phyloP scores from a whole-genome alignment of 805 yeast genomes.

The Wickerhamiella azymoides region DNA sequence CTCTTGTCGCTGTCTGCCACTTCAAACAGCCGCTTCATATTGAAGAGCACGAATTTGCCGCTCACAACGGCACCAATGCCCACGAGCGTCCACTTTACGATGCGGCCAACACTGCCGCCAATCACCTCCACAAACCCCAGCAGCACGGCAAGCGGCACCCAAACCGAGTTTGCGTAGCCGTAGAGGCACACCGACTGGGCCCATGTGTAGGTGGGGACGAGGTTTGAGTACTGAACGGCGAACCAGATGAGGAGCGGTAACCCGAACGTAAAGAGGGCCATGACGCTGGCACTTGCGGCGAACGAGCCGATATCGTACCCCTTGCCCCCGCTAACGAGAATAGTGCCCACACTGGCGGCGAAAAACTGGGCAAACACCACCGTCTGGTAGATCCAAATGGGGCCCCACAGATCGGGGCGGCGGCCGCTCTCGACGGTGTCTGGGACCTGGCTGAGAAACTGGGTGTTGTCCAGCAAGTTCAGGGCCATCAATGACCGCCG shows the following conservation, averaged over 20 bases:
- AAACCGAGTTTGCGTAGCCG: conserved; percentile 70
- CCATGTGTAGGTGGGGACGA: conserved; percentile 32
- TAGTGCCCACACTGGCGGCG: conserved; percentile 50
- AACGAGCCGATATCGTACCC: conserved; percentile 48
- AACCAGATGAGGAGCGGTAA: conserved; percentile 48
- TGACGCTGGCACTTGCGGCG: conserved; percentile 51
- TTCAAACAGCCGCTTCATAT: conserved; percentile 26
- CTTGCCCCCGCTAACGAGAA: conserved; percentile 33
- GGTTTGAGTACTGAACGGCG: conserved; percentile 40
- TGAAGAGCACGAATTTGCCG: conserved; percentile 39
- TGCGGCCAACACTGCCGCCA: conserved; percentile 27
- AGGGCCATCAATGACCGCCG: conserved; percentile 39
- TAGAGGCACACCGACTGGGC: conserved; percentile 57
- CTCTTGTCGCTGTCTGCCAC: conserved; percentile 16
- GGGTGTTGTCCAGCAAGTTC: conserved; percentile 33
- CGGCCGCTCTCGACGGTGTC: conserved; percentile 27
- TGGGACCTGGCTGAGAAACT: conserved; percentile 19
- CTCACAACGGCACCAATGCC: conserved; percentile 46
- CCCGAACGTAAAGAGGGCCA: conserved; percentile 62
- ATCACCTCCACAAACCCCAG: conserved; percentile 41
- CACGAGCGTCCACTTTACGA: conserved; percentile 52
- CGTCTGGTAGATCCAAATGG: conserved; percentile 82
- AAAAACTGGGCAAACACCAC: conserved; percentile 62
- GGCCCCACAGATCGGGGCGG: conserved; percentile 66
- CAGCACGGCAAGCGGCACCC: conserved; percentile 70